A percentile compares a stretch with the other conserved stretches of the same genome.
Conservation (phyloP, 306 rosid genomes). For the Glycine tomentella region DNA sequence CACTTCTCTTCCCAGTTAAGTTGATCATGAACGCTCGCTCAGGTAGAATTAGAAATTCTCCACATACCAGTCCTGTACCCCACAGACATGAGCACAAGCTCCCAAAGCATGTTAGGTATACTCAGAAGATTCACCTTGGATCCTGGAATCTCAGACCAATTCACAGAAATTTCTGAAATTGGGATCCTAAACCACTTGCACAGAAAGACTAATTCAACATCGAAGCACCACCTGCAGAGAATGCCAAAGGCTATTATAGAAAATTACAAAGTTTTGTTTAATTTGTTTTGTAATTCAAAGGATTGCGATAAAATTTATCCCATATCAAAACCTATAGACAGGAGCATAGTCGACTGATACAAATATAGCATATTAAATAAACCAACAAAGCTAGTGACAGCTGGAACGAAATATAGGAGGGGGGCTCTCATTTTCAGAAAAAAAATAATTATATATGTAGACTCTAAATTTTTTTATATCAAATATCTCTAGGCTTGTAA, state of each 20-base stretch:
- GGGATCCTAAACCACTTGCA: slow-evolving; percentile 78
- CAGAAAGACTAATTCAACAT: slow-evolving; percentile 84
- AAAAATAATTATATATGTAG: too few relatives aligned
- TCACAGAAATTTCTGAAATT: slow-evolving; percentile 88
- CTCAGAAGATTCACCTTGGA: slow-evolving; percentile 92
- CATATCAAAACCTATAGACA: too few relatives aligned
- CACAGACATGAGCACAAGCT: slow-evolving; percentile 86
- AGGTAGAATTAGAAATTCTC: slow-evolving; percentile 69
- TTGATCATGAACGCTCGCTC: slow-evolving; percentile 38
- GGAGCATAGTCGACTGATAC: too few relatives aligned
- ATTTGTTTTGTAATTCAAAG: too few relatives aligned
- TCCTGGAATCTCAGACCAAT: slow-evolving; percentile 99
- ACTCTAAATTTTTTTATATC: too few relatives aligned
- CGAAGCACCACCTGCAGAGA: slow-evolving; percentile 94
- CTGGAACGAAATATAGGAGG: too few relatives aligned
- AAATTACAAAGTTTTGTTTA: background rate
- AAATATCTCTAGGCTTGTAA: background rate
- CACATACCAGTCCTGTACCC: slow-evolving; percentile 93
- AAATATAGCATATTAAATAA: too few relatives aligned
- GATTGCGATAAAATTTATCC: too few relatives aligned
- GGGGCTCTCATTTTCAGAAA: too few relatives aligned
- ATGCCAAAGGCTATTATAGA: slow-evolving; percentile 33
- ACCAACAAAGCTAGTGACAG: too few relatives aligned
- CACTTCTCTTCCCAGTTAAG: slow-evolving; percentile 21
- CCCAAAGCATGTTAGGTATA: slow-evolving; percentile 99